These are phyloP conservation scores for Ophiocordyceps camponoti-rufipedis DNA, from an alignment of 2,329 filamentous ascomycete species.

Conservation along the genomic window DNA sequence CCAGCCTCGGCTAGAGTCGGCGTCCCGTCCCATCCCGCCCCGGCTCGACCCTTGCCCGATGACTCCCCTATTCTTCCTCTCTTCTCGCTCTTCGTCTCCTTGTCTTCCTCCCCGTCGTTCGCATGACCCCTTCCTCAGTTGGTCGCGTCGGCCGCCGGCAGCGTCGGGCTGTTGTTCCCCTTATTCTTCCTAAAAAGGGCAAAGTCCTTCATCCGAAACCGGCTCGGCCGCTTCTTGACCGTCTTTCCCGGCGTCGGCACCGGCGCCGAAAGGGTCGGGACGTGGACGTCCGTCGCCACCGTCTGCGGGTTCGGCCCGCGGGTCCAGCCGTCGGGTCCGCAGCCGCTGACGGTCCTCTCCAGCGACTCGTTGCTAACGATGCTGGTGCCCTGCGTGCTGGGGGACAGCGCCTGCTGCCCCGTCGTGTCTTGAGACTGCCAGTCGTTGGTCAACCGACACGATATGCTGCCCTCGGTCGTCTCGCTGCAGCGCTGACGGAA, in stretches of 20 bases:
- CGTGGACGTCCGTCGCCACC: constrained; percentile 5
- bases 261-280: constrained; percentile 14
- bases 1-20: background rate
- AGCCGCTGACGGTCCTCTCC: constrained; percentile 28
- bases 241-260: constrained; percentile 27
- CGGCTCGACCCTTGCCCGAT: background rate
- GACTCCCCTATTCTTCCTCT: background rate
- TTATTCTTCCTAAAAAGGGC: constrained; percentile 37
- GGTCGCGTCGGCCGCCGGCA: constrained; percentile 14
- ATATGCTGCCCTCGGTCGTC: constrained; percentile 41
- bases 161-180: constrained; percentile 14
- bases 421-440: constrained; percentile 46
- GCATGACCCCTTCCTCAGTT: constrained; percentile 7
- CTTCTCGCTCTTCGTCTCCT: background rate
- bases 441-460: constrained; percentile 33
- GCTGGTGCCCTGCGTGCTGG: constrained; percentile 47
- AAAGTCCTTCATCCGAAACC: constrained; percentile 44
- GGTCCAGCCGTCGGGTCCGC: constrained; percentile 19
- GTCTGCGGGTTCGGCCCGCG: constrained; percentile 2
- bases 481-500: constrained; percentile 40
- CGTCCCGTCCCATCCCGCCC: background rate
- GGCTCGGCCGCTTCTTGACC: constrained; percentile 43
- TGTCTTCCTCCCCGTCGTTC: too few relatives aligned
- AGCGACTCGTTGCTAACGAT: constrained; percentile 42
- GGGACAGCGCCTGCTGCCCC: constrained; percentile 44